Base-by-base conservation (phyloP, 805 yeast species). In the Zygotorulaspora florentina region DNA sequence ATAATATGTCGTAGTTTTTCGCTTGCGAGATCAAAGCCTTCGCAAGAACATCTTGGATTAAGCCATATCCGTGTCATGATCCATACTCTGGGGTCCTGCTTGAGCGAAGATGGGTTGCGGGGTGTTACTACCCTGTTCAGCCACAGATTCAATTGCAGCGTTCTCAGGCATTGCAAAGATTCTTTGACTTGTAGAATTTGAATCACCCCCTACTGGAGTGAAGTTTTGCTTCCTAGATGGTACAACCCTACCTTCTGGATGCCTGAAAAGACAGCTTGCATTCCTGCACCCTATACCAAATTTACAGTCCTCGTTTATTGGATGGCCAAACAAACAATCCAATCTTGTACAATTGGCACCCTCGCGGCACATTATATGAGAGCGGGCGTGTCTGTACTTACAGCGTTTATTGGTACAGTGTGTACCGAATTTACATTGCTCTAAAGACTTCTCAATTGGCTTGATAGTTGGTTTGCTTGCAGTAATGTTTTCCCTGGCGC, bases 261-360 rank as follows among this genome's bases (percentile, higher is more conserved):
- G 97, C 57, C 74, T 75, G 68, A 73, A 89, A 53, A 80, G 64
- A 73, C 97, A 89, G 44, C 74, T 71, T 42, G 72, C 72, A 64
- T 87, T 87, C 56, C 74, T 78, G 69, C 97, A 89, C 51, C 79
- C 78, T 47, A 73, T 72, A 11, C 88, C 95, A 66, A 81, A 89
- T 56, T 84, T 85, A 70, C 97, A 89, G 43, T 76, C 82, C 59
- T 84, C 90, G 52, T 74, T 74, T 33, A 87, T 70, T 35, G 96
- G 96, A 65, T 89, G 97, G 16, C 85, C 75, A 65, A 87, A 89
- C 40, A 76, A 72, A 69, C 97, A 89, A 64, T 89, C 93, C 40
- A 79, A 71, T 65, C 96, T 79, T 15, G 79, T 75, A 70, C 97
- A 89, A 40, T 73, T 74, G 23, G 78, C 77, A 20, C 96, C 96